Conservation (phyloP, 1,284 basidiomycete genomes). For the Schizophyllum commune region DNA sequence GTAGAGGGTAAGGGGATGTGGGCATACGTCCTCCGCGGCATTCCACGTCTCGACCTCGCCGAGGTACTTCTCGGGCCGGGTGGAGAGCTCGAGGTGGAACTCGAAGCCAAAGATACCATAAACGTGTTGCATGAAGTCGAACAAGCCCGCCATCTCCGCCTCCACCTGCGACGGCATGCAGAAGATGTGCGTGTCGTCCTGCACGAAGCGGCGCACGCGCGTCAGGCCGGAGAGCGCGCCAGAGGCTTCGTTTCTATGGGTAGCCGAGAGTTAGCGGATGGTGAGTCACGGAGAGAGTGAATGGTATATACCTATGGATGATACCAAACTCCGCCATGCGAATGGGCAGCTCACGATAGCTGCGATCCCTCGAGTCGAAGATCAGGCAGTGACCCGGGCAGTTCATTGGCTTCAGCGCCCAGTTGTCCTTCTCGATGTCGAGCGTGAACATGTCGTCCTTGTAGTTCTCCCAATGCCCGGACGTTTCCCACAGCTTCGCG, state of each 20-base stretch:
- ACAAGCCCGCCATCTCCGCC: slow-evolving; percentile 80
- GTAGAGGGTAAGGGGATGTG: slow-evolving; percentile 13
- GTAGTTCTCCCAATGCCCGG: slow-evolving; percentile 98
- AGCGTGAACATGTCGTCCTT: slow-evolving; percentile 96
- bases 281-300: no score
- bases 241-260: slow-evolving; percentile 81
- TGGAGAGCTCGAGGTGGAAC: slow-evolving; percentile 95
- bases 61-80: slow-evolving; percentile 92
- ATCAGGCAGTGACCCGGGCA: slow-evolving; percentile 97
- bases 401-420: slow-evolving; percentile 98
- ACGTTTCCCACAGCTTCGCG: slow-evolving; percentile 96
- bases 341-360: slow-evolving; percentile 93
- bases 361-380: slow-evolving; percentile 91
- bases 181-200: slow-evolving; percentile 97
- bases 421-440: slow-evolving; percentile 92
- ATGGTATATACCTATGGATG: slow-evolving; percentile 45
- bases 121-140: slow-evolving; percentile 92
- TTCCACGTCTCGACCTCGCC: slow-evolving; percentile 91
- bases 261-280: background rate
- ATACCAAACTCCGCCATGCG: slow-evolving; percentile 99
- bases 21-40: slow-evolving; percentile 65
- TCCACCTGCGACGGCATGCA: slow-evolving; percentile 93
- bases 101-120: slow-evolving; percentile 97
- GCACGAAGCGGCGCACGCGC: slow-evolving; percentile 90
- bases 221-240: slow-evolving; percentile 93